Evolutionary conservation across 2,329 filamentous ascomycete genomes (phyloP), one percentile per base, ranked within the genome.

Genomic region (Colletotrichum tamarilloi): DNA sequence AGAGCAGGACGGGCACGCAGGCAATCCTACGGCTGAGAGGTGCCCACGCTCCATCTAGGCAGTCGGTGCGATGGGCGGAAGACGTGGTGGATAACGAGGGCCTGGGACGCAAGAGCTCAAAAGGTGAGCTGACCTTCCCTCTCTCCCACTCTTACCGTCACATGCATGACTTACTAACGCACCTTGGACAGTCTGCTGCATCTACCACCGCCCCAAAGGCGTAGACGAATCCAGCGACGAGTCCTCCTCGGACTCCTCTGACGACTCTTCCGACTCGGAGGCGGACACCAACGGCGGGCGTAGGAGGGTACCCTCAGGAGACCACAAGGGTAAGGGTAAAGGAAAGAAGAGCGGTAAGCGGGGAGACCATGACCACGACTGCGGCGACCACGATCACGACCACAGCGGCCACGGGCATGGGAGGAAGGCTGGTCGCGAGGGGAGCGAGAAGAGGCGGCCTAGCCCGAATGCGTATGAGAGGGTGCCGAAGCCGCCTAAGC

Each of bases 1-100:
- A 71, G 68, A 79, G 76, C 12, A 80, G 77, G 73, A 80, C 77
- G 38, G 76, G 73, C 62, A 77, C 76, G 56, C 81, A 76, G 72
- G 79, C 85, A 26, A 86, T 89, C 68, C 81, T 91, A 49, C 87
- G 87, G 14, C 82, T 91, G 57, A 85, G 88, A 55, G 89, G 89
- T 57, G 85, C 84, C 1, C 84, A 86, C 69, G 77, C 80, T 16
- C 77, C 84, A 0, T 83, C 84, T 30, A 82, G 85, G 22, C 88
- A 92, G 65, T 91, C 91, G 62, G 97, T 99, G 68, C 92, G 94
- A 82, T 99, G 97, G 97, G 95, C 95, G 7, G 94, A 97, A 79
- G 93, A 94, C 79, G 95, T 98, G 7, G 88, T 99, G 3, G 95
- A 99, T 84, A 99, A 99, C 80, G 97, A 99, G 83, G 95, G 95